Percentiles rank a stretch among this genome's conserved stretches.
phyloP scores from a whole-genome alignment of 352 stramenopile species.

The Globisporangium mamillatum region DNA sequence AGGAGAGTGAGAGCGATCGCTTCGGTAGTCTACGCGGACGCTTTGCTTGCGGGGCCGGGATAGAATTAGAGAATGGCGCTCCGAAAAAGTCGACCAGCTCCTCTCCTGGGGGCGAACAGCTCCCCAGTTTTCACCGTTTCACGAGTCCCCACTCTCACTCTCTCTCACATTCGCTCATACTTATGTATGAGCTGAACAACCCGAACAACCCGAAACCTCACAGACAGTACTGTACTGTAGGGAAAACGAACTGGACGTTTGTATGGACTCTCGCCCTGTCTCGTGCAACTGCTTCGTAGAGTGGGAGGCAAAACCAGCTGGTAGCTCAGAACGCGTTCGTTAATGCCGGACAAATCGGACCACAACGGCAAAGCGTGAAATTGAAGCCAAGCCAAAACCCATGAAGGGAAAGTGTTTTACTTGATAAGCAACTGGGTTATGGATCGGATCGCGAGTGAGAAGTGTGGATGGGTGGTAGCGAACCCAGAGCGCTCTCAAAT shows the following conservation, averaged over 20 bases:
- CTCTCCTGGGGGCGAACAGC: background rate
- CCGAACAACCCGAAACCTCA: background rate
- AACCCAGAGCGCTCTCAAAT: background rate
- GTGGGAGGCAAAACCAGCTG: slow-evolving; percentile 6
- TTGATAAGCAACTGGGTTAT: background rate
- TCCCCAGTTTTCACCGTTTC: background rate
- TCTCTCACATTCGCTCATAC: background rate
- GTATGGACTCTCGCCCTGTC: background rate
- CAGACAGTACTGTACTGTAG: background rate
- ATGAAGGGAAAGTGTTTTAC: background rate
- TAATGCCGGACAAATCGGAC: background rate
- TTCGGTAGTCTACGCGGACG: slow-evolving; percentile 7
- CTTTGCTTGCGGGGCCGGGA: slow-evolving; percentile 8
- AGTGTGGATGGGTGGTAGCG: background rate
- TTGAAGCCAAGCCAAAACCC: background rate
- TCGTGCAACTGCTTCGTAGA: background rate
- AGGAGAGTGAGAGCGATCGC: background rate
- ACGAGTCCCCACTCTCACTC: background rate
- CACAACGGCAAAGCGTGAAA: background rate
- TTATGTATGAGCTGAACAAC: background rate
- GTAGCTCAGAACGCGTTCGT: slow-evolving; percentile 1
- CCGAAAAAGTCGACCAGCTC: background rate
- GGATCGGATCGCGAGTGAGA: background rate
- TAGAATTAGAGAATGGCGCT: slow-evolving; percentile 13
- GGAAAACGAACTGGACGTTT: slow-evolving; percentile 6